A percentile compares a stretch with the other conserved stretches of the same genome.
phyloP scores from a whole-genome alignment of 176 grass and related monocot genomes.

The Chrysopogon serrulatus region DNA sequence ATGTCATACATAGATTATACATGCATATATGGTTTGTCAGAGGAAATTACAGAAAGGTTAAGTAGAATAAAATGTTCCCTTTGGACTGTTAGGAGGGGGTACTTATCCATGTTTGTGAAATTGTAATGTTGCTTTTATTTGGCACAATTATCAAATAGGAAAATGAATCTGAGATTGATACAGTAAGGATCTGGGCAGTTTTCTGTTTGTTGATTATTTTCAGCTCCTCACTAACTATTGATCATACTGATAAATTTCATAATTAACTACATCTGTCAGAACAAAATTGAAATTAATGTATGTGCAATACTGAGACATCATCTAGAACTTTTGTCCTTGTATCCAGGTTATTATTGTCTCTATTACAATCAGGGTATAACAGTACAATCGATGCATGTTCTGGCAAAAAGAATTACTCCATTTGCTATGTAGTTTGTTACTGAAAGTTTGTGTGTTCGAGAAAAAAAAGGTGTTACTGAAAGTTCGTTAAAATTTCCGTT shows the following conservation, averaged over 20 bases:
- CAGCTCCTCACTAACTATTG: neutral
- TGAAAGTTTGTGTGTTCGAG: too few species aligned
- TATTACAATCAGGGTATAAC: too few species aligned
- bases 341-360: neutral
- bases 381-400: neutral
- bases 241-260: neutral
- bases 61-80: neutral
- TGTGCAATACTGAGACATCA: neutral
- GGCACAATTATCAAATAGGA: neutral
- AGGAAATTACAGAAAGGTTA: neutral
- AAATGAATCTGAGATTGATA: neutral
- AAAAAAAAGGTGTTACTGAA: neutral
- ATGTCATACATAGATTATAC: neutral
- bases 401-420: neutral
- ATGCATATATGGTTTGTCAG: neutral
- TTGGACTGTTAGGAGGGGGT: neutral
- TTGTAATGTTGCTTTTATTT: neutral
- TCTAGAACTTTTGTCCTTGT: neutral
- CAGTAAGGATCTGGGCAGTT: neutral
- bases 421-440: neutral
- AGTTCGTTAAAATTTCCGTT: neutral
- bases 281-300: neutral
- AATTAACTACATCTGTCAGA: neutral
- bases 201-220: neutral
- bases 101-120: neutral